phyloP scores from a whole-genome alignment of 306 rosid species.

The Prunus mongolica region DNA sequence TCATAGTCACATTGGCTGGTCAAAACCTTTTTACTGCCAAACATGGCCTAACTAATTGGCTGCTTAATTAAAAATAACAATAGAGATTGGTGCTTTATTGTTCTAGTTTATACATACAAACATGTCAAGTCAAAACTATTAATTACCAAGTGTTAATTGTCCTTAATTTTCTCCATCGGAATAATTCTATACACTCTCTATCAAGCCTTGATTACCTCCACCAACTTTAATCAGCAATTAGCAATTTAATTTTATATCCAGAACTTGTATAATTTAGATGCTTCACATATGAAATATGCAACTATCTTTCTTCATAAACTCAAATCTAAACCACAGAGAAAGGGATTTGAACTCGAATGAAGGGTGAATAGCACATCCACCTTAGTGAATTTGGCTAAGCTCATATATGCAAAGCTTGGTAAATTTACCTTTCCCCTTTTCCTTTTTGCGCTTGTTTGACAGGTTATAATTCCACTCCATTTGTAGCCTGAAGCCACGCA shows the following conservation, averaged over 20 bases:
- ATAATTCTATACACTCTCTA: not conserved
- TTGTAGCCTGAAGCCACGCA: conserved; percentile 31
- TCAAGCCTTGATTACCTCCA: not conserved
- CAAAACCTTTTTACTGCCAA: not conserved
- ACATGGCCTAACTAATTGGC: not conserved
- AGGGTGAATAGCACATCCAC: accelerated
- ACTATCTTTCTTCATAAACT: too few relatives aligned
- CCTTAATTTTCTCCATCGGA: not conserved
- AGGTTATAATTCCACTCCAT: conserved; percentile 2
- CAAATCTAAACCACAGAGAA: accelerated
- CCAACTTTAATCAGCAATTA: not conserved
- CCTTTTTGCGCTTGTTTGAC: not conserved
- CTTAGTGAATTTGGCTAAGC: too few relatives aligned
- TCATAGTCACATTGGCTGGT: not conserved
- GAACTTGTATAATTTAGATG: not conserved
- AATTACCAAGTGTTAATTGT: not conserved
- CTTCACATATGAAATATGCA: too few relatives aligned
- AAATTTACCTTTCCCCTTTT: not conserved
- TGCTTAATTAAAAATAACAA: too few relatives aligned
- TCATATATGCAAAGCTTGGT: not conserved
- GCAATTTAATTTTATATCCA: not conserved
- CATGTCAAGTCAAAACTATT: not conserved
- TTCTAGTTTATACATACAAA: too few relatives aligned
- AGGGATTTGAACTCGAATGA: accelerated
- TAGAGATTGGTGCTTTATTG: too few relatives aligned